A percentile compares a stretch with the other conserved stretches of the same genome.
These are phyloP conservation scores for Trichoderma parareesei DNA, from an alignment of 495 filamentous ascomycete genomes.

Conservation along the genomic window DNA sequence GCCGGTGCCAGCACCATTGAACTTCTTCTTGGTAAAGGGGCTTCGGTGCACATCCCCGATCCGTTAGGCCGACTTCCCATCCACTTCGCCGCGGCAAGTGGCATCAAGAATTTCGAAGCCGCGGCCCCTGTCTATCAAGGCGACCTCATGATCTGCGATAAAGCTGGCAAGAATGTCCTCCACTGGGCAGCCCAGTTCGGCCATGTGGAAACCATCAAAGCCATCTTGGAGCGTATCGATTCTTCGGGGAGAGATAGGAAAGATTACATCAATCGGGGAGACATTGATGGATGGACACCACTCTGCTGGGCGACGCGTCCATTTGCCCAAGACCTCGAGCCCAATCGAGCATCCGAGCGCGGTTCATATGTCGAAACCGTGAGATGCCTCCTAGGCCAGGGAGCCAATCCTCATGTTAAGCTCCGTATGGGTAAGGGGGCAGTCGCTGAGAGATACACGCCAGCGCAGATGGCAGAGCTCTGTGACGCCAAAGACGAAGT, in stretches of 20 bases:
- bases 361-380: neutral
- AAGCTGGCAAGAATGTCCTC: neutral
- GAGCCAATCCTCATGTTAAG: neutral
- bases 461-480: neutral
- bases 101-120: neutral
- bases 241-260: neutral
- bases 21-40: neutral
- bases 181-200: neutral
- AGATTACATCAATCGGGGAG: neutral
- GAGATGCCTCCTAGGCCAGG: neutral
- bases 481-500: neutral
- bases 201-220: neutral
- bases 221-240: neutral
- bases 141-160: neutral
- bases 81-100: neutral
- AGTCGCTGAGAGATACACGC: neutral
- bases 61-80: neutral
- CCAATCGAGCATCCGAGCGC: neutral
- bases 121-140: neutral
- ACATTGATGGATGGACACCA: conserved; percentile 2
- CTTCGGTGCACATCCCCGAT: neutral
- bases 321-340: neutral
- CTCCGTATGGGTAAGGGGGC: neutral
- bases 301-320: neutral
- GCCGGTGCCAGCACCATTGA: neutral